A percentile compares a stretch with the other conserved stretches of the same genome.
Conservation (phyloP, 1,284 basidiomycete species). For the Ganoderma sinense region DNA sequence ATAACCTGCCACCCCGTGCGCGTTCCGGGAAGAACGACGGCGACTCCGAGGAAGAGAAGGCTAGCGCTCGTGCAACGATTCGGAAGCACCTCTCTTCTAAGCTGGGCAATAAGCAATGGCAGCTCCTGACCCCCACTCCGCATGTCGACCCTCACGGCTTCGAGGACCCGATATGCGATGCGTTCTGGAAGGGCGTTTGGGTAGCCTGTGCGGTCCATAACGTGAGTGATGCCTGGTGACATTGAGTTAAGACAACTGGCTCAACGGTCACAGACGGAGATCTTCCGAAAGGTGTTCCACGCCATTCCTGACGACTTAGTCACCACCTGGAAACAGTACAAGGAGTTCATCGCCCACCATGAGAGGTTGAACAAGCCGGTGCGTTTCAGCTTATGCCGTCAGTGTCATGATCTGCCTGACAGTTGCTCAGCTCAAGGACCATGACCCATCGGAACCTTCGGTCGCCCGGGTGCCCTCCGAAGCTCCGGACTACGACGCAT, state of each 20-base stretch:
- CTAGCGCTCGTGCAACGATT: conserved; percentile 56
- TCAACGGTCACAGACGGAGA: conserved; percentile 74
- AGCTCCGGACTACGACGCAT: conserved; percentile 53
- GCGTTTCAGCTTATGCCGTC: conserved; percentile 35
- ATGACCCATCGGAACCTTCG: conserved; percentile 52
- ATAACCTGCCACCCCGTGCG: conserved; percentile 55
- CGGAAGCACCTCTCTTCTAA: conserved; percentile 66
- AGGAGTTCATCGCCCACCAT: conserved; percentile 81
- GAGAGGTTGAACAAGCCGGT: conserved; percentile 79
- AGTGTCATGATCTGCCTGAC: background rate
- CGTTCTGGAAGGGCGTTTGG: conserved; percentile 92
- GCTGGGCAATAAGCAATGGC: conserved; percentile 61
- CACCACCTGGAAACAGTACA: conserved; percentile 95
- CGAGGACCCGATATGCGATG: conserved; percentile 86
- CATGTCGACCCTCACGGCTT: conserved; percentile 81
- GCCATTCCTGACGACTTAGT: conserved; percentile 91
- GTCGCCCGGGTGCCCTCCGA: conserved; percentile 67
- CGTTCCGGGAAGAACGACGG: conserved; percentile 53
- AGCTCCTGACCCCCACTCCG: conserved; percentile 72
- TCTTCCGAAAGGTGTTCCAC: conserved; percentile 93
- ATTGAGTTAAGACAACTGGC: conserved; percentile 20
- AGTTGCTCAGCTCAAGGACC: conserved; percentile 52
- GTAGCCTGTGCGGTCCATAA: conserved; percentile 85
- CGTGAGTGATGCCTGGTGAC: conserved; percentile 52
- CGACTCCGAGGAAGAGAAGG: conserved; percentile 59